Evolutionary conservation across 2,329 filamentous ascomycete species (phyloP).

Genomic region (Stachybotrys chartarum): DNA sequence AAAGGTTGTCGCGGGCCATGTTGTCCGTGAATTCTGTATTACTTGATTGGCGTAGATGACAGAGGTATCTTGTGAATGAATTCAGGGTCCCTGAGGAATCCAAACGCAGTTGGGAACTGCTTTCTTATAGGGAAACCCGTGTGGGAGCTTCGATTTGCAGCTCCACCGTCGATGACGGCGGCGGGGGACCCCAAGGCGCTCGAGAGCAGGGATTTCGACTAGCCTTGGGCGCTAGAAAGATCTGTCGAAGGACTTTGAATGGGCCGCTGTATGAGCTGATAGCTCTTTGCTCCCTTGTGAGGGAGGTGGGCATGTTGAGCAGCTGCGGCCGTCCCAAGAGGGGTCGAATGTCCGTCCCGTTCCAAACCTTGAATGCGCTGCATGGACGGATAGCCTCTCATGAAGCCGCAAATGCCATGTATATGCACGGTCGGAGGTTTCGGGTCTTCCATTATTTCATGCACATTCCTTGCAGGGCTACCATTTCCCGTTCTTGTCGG

Average conservation of each 20-base stretch:
- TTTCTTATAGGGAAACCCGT: background rate
- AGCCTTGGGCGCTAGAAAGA: background rate
- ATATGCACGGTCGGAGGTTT: background rate
- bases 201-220: background rate
- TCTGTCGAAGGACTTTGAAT: too few species aligned
- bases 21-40: background rate
- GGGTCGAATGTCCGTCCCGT: too few species aligned
- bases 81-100: background rate
- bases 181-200: background rate
- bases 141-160: background rate
- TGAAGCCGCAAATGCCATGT: too few species aligned
- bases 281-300: too few species aligned
- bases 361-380: too few species aligned
- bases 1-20: slow-evolving; percentile 38
- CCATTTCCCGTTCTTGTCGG: too few species aligned
- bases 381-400: too few species aligned
- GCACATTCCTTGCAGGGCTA: background rate
- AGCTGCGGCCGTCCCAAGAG: too few species aligned
- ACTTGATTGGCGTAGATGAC: background rate
- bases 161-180: background rate
- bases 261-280: too few species aligned
- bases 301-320: too few species aligned
- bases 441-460: background rate
- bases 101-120: background rate
- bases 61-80: background rate